Evolutionary conservation across 441 rosid species (phyloP).

Genomic region (Cnidoscolus chayamansa): DNA sequence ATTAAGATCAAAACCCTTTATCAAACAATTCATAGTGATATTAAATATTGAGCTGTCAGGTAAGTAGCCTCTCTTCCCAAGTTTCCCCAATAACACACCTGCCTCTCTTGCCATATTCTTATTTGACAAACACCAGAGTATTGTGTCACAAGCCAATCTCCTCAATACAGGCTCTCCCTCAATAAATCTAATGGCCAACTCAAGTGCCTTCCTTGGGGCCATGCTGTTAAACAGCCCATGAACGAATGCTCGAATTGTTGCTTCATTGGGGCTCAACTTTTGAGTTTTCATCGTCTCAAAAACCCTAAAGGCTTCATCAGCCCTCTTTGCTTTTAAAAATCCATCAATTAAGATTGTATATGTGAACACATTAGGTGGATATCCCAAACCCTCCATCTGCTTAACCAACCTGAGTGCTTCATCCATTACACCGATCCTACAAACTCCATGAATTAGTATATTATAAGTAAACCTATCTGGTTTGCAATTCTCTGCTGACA

Average conservation of each 20-base stretch:
- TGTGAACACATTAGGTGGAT: constrained; percentile 62
- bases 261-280: constrained; percentile 63
- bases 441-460: constrained; percentile 81
- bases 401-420: constrained; percentile 78
- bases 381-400: constrained; percentile 76
- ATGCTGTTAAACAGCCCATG: constrained; percentile 62
- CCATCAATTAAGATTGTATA: constrained; percentile 79
- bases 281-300: constrained; percentile 54
- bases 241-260: constrained; percentile 72
- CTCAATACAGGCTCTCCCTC: constrained; percentile 44
- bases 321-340: constrained; percentile 63
- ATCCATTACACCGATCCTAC: constrained; percentile 67
- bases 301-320: constrained; percentile 61
- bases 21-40: constrained; percentile 51
- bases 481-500: constrained; percentile 66
- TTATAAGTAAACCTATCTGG: constrained; percentile 90
- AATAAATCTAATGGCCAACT: constrained; percentile 43
- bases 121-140: constrained; percentile 59
- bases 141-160: constrained; percentile 54
- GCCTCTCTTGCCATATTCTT: constrained; percentile 69
- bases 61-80: constrained; percentile 44
- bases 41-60: constrained; percentile 60
- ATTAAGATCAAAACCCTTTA: constrained; percentile 52
- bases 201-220: constrained; percentile 55
- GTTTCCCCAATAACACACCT: constrained; percentile 48